Evolutionary conservation across 1,139 yeast genomes (phyloP), one percentile per base, ranked within the genome.

Genomic region (Yamadazyma jaroonii): DNA sequence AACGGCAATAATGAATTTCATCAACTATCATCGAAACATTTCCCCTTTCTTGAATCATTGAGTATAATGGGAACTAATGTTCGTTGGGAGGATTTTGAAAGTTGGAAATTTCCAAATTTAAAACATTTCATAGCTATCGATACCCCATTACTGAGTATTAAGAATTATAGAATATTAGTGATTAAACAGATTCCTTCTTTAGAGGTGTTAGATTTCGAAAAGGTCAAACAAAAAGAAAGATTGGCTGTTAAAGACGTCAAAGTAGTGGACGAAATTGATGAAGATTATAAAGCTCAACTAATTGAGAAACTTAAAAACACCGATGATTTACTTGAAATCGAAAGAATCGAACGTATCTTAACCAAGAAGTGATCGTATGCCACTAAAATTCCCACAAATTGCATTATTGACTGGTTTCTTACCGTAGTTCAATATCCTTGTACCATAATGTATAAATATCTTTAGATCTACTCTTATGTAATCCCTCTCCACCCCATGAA

Each of bases 281-380:
- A 67, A 1, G 78, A 72, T 10, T 88, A 83, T 37, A 74, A 71
- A 43, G 59, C 59, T 11, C 61, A 62, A 37, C 59, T 89, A 35
- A 68, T 81, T 46, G 57, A 64, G 34, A 73, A 78, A 42, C 63
- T 89, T 39, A 72, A 72, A 38, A 63, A 61, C 25, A 95, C 96
- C 1, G 70, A 78, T 4, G 79, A 82, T 37, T 57, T 89, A 43
- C 84, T 74, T 10, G 96, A 89, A 47, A 83, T 89, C 10, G 87
- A 83, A 45, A 62, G 78, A 36, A 75, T 89, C 22, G 95, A 87
- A 55, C 62, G 64, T 25, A 66, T 73, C 2, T 56, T 77, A 38
- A 59, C 20, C 4, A 17, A 17, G 20, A 17, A 17, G 20, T 17
- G 20, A 17, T n/a, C n/a, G n/a, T n/a, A n/a, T n/a, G 6, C 20